Evolutionary conservation across 2,329 filamentous ascomycete genomes (phyloP).

Genomic region (Phyllosticta citrichinensis): DNA sequence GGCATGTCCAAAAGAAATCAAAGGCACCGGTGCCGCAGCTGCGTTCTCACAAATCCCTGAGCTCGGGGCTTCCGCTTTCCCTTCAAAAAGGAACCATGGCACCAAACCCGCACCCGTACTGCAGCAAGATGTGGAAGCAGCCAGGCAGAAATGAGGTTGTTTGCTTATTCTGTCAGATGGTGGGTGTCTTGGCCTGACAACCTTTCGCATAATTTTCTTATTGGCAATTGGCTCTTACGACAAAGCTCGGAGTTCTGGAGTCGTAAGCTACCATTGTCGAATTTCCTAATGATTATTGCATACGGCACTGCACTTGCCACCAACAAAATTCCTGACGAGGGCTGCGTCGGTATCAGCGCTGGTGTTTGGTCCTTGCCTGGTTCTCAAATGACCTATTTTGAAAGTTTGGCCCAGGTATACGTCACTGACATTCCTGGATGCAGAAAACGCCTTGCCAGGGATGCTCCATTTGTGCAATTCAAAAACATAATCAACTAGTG

Average conservation of each 20-base stretch:
- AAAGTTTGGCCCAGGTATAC: background rate
- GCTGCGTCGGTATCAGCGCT: background rate
- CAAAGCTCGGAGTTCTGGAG: background rate
- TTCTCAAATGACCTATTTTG: background rate
- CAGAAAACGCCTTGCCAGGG: background rate
- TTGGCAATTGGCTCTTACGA: background rate
- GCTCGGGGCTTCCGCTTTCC: background rate
- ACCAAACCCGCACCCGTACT: background rate
- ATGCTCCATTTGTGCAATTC: background rate
- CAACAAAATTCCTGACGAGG: background rate
- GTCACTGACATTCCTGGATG: background rate
- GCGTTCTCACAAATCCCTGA: background rate
- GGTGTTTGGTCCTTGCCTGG: background rate
- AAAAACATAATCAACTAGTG: background rate
- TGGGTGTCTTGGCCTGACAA: background rate
- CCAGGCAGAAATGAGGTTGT: background rate
- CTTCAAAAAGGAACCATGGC: background rate
- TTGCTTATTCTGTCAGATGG: background rate
- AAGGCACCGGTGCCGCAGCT: background rate
- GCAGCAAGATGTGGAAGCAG: background rate
- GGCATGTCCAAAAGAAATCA: background rate
- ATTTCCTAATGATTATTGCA: background rate
- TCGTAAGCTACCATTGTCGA: background rate
- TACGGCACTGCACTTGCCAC: background rate
- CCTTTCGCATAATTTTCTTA: background rate